Evolutionary conservation across 2,329 filamentous ascomycete genomes (phyloP).

Genomic region (Monosporascus sp.): DNA sequence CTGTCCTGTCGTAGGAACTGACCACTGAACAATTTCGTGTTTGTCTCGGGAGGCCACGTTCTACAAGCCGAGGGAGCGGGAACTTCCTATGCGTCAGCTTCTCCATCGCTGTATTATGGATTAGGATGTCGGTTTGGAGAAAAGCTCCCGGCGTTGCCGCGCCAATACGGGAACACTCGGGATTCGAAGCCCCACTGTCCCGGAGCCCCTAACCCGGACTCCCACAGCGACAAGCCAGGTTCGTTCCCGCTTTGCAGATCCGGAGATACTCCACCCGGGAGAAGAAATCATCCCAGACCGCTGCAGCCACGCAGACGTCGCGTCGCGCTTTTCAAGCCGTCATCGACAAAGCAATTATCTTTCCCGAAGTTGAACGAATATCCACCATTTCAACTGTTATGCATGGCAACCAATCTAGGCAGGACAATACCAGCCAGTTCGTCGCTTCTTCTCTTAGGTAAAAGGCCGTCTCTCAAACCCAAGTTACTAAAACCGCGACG

Average conservation of each 20-base stretch:
- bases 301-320: neutral
- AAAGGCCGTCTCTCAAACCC: too few species aligned
- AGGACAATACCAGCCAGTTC: too few species aligned
- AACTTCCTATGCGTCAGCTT: neutral
- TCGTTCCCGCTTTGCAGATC: neutral
- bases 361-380: too few species aligned
- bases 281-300: neutral
- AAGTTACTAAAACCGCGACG: too few species aligned
- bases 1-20: neutral
- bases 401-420: too few species aligned
- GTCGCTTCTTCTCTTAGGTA: too few species aligned
- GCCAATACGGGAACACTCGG: neutral
- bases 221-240: neutral
- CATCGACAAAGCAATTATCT: too few species aligned
- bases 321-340: neutral
- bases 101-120: neutral
- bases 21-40: neutral
- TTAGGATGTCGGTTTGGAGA: neutral
- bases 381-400: too few species aligned
- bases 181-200: neutral
- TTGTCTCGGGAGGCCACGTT: neutral
- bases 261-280: neutral
- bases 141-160: neutral
- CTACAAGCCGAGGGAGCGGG: neutral
- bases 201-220: neutral